Conservation (phyloP, 306 rosid species). For the Calophaca sinica region DNA sequence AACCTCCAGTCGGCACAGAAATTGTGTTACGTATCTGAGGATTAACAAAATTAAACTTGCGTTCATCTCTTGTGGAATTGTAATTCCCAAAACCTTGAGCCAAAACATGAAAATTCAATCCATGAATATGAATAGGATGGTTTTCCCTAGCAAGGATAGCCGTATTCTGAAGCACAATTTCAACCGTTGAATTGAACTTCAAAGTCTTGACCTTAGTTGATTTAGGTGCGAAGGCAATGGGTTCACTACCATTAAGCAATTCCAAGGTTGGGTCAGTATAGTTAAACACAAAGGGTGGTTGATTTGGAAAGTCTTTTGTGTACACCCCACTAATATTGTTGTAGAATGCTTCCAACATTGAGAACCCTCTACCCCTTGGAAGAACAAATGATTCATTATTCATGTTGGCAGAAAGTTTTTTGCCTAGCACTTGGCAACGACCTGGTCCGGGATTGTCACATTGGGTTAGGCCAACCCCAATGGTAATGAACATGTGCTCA, state of each 20-base stretch:
- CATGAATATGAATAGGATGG: slow-evolving; percentile 73
- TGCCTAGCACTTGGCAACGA: neutral
- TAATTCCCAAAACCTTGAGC: slow-evolving; percentile 64
- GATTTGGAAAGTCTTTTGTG: slow-evolving; percentile 58
- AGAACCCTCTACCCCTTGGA: neutral
- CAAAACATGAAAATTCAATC: slow-evolving; percentile 53
- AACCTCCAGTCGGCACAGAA: slow-evolving; percentile 69
- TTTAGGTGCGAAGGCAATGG: slow-evolving; percentile 46
- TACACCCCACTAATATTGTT: slow-evolving; percentile 47
- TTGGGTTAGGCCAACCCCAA: slow-evolving; percentile 42
- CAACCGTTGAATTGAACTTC: slow-evolving; percentile 63
- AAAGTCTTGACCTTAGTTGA: slow-evolving; percentile 65
- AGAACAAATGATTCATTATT: slow-evolving; percentile 69
- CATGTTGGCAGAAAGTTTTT: slow-evolving; percentile 62
- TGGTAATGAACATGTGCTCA: slow-evolving; percentile 58
- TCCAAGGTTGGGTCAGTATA: slow-evolving; percentile 36
- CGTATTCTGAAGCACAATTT: slow-evolving; percentile 66
- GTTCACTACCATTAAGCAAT: neutral
- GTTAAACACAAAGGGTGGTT: slow-evolving; percentile 51
- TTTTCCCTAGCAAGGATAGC: slow-evolving; percentile 49
- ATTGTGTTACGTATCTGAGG: slow-evolving; percentile 72
- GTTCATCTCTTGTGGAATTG: slow-evolving; percentile 41
- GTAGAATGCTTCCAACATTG: slow-evolving; percentile 62
- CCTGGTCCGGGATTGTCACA: slow-evolving; percentile 42
- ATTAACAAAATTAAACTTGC: slow-evolving; percentile 58